Evolutionary conservation across 768 basidiomycete genomes (phyloP).

Genomic region (Sarcodon aspratus): DNA sequence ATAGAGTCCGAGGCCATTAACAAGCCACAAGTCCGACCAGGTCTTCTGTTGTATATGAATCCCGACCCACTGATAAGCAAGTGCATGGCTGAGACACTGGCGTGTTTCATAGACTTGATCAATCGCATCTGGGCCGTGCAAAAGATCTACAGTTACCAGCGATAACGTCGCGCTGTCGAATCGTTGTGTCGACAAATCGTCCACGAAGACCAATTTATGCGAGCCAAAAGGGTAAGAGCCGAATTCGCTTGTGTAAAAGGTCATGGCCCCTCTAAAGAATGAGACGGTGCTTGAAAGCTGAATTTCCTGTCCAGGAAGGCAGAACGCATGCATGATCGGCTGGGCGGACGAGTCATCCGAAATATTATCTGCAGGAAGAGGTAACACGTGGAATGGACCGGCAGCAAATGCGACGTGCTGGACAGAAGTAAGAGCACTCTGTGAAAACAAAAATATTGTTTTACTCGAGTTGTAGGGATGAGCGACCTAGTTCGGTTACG

Average conservation of each 20-base stretch:
- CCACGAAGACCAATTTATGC: conserved; percentile 90
- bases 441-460: conserved; percentile 88
- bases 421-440: conserved; percentile 79
- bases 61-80: conserved; percentile 95
- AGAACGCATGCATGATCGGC: conserved; percentile 82
- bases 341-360: conserved; percentile 53
- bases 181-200: conserved; percentile 71
- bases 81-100: conserved; percentile 73
- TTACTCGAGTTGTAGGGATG: conserved; percentile 92
- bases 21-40: conserved; percentile 95
- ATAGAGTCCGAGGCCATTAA: conserved; percentile 86
- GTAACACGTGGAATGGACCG: conserved; percentile 80
- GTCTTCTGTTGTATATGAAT: conserved; percentile 91
- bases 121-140: conserved; percentile 81
- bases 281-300: conserved; percentile 58
- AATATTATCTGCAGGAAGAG: conserved; percentile 50
- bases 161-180: conserved; percentile 82
- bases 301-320: conserved; percentile 78
- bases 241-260: conserved; percentile 82
- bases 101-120: conserved; percentile 91
- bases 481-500: conserved; percentile 44
- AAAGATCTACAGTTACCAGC: conserved; percentile 65
- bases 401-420: conserved; percentile 96
- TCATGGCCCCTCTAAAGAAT: conserved; percentile 83
- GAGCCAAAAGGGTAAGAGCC: conserved; percentile 96